Evolutionary conservation across 257 asterid genomes (phyloP).

Genomic region (Jacaranda copaia): DNA sequence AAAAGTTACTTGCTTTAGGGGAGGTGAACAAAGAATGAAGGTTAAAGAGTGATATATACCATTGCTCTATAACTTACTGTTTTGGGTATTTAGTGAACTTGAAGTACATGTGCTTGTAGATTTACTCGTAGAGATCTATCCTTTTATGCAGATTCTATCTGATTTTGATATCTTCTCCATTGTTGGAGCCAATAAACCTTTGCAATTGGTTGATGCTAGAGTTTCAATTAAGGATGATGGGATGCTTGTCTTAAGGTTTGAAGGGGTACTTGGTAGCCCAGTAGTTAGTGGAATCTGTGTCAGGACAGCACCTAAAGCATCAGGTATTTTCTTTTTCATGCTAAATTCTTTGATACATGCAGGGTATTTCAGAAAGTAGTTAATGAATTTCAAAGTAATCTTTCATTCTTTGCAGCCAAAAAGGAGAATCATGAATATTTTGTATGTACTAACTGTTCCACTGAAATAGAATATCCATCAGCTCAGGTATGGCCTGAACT

Average conservation of each 20-base stretch:
- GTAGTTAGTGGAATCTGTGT: conserved; percentile 90
- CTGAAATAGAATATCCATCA: conserved; percentile 70
- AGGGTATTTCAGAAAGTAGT: not conserved
- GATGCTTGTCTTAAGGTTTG: conserved; percentile 68
- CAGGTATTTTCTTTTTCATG: conserved; percentile 51
- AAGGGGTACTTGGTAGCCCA: conserved; percentile 84
- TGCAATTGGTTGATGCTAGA: conserved; percentile 77
- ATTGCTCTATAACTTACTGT: not conserved
- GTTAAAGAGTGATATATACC: too few species aligned
- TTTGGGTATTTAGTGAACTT: conserved; percentile 5
- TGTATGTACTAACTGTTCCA: conserved; percentile 73
- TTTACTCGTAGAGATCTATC: conserved; percentile 26
- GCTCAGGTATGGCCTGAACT: conserved; percentile 64
- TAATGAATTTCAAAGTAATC: conserved; percentile 4
- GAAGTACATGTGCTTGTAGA: conserved; percentile 1
- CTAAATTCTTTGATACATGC: not conserved
- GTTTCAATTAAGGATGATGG: conserved; percentile 74
- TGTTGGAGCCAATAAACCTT: conserved; percentile 91
- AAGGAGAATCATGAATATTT: conserved; percentile 48
- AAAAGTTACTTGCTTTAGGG: too few species aligned
- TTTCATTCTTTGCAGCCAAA: conserved; percentile 54
- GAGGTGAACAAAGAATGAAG: too few species aligned
- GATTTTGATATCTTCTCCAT: conserved; percentile 88
- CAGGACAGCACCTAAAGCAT: conserved; percentile 55
- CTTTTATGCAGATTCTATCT: conserved; percentile 73